A percentile compares a stretch with the other conserved stretches of the same genome.
Evolutionary conservation across 2,329 filamentous ascomycete genomes (phyloP).

Genomic region (Claviceps quebecensis): DNA sequence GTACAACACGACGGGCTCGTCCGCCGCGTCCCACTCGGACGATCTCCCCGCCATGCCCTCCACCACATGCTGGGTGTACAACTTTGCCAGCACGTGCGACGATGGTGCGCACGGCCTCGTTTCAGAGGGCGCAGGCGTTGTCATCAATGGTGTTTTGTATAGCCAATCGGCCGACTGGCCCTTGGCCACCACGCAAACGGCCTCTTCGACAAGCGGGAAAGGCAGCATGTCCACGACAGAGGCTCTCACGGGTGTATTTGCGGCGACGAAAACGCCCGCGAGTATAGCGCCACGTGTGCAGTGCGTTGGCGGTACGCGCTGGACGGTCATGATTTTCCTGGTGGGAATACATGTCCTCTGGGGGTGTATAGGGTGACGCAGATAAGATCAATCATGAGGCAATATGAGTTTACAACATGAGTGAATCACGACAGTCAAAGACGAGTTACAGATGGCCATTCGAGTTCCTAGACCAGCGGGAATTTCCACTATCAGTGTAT

Average conservation of each 20-base stretch:
- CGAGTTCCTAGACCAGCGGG: too few relatives aligned
- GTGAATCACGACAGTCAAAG: too few relatives aligned
- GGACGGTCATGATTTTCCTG: neutral
- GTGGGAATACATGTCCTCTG: neutral
- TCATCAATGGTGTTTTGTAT: conserved; percentile 47
- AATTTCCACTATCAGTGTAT: too few relatives aligned
- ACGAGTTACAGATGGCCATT: too few relatives aligned
- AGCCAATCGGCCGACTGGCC: conserved; percentile 27
- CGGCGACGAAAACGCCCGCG: conserved; percentile 20
- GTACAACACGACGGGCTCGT: conserved; percentile 44
- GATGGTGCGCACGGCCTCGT: conserved; percentile 32
- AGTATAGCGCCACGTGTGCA: neutral
- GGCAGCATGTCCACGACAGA: conserved; percentile 9
- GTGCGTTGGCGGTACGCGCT: neutral
- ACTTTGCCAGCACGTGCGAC: conserved; percentile 35
- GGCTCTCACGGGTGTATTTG: conserved; percentile 20
- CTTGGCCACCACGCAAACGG: conserved; percentile 15
- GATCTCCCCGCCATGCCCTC: conserved; percentile 31
- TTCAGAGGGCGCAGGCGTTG: conserved; percentile 36
- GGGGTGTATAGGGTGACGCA: neutral
- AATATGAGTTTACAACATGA: too few relatives aligned
- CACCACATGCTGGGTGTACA: conserved; percentile 47
- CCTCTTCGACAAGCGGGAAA: conserved; percentile 10
- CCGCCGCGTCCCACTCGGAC: conserved; percentile 36
- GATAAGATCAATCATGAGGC: too few relatives aligned